Conservation (phyloP, 768 basidiomycete species). For the Lactarius pseudohatsudake region DNA sequence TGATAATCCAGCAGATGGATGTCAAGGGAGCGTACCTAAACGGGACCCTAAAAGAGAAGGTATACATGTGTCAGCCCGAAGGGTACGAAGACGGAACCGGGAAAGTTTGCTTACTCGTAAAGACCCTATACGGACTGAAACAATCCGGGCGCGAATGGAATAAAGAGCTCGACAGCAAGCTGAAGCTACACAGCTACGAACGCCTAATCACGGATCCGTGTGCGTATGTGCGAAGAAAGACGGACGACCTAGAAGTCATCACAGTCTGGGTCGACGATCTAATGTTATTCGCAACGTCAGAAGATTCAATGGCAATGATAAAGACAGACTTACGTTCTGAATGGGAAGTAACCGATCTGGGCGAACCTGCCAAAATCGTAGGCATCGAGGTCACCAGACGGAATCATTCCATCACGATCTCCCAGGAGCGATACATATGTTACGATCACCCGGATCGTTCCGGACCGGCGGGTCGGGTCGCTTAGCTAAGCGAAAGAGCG, state of each 20-base stretch:
- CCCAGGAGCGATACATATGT: background rate
- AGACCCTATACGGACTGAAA: background rate
- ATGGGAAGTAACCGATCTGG: background rate
- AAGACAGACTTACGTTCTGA: background rate
- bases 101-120: background rate
- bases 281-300: background rate
- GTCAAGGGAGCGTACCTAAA: background rate
- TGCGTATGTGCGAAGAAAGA: rapidly evolving
- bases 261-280: background rate
- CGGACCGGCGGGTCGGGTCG: too few species aligned
- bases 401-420: background rate
- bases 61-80: background rate
- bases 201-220: rapidly evolving
- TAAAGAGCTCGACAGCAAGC: background rate
- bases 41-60: background rate
- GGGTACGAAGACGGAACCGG: background rate
- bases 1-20: background rate
- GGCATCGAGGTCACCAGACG: background rate
- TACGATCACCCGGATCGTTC: too few species aligned
- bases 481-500: too few species aligned
- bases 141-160: background rate
- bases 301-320: too few species aligned
- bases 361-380: background rate
- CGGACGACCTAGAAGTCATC: rapidly evolving
- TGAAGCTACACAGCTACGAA: background rate